These are phyloP conservation scores for Teratosphaeria destructans DNA, from an alignment of 2,329 filamentous ascomycete species.

Conservation along the genomic window DNA sequence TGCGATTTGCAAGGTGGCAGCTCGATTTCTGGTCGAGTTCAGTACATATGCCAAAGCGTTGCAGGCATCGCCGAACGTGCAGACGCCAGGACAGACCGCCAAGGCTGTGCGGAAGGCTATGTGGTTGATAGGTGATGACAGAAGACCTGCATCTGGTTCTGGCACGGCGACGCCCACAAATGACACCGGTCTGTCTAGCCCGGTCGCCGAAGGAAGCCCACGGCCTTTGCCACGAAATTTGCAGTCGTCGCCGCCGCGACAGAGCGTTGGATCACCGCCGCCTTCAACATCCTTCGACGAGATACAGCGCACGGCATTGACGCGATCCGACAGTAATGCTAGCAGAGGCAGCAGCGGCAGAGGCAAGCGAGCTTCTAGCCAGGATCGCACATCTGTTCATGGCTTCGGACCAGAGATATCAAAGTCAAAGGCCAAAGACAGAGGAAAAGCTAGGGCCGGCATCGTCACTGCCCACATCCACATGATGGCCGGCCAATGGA, in stretches of 20 bases:
- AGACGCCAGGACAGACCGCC: slow-evolving; percentile 53
- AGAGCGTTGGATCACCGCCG: slow-evolving; percentile 19
- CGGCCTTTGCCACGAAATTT: neutral
- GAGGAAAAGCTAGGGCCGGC: slow-evolving; percentile 67
- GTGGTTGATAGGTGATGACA: slow-evolving; percentile 14
- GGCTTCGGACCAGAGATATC: slow-evolving; percentile 54
- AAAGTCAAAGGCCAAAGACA: slow-evolving; percentile 54
- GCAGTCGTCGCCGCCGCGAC: slow-evolving; percentile 11
- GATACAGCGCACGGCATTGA: slow-evolving; percentile 31
- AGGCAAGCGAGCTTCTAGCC: slow-evolving; percentile 23
- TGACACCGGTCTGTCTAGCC: slow-evolving; percentile 13
- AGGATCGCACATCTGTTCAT: slow-evolving; percentile 51
- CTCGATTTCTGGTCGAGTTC: slow-evolving; percentile 37
- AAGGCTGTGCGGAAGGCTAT: slow-evolving; percentile 31
- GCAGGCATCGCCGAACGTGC: slow-evolving; percentile 53
- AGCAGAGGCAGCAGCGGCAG: slow-evolving; percentile 13
- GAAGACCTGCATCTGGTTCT: slow-evolving; percentile 9
- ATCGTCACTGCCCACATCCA: slow-evolving; percentile 78
- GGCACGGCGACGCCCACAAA: slow-evolving; percentile 14
- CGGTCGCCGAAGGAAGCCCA: slow-evolving; percentile 14
- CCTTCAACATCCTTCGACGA: slow-evolving; percentile 47
- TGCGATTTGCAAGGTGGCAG: slow-evolving; percentile 36
- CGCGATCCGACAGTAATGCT: slow-evolving; percentile 27
- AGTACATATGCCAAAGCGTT: slow-evolving; percentile 38
- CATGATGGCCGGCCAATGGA: slow-evolving; percentile 81